Evolutionary conservation across 2,329 filamentous ascomycete genomes (phyloP), one percentile per base, ranked within the genome.

Genomic region (Cryphonectria naterciae): DNA sequence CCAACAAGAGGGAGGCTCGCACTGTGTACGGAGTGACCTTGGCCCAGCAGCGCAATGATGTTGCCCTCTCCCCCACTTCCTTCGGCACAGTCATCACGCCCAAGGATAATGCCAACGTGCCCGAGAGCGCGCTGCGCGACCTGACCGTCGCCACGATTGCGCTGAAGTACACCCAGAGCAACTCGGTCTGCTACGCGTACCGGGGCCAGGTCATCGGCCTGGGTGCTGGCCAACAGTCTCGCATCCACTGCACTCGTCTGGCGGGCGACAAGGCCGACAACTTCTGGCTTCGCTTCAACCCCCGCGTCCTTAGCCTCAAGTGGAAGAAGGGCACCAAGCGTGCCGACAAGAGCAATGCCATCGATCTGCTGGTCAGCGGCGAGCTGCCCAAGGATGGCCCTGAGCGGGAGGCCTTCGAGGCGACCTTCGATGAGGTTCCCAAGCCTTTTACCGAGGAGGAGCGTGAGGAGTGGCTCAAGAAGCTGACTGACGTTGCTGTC

Each of bases 281-380:
- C 87, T 98, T 95, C 95, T 99, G 95, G 96, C 92, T 99, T 87
- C 93, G 96, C 78, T 98, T 98, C 90, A 93, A 98, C 85, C 91
- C 93, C 76, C 92, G 93, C 68, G 93, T 96, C 17, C 87, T 98
- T 65, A 87, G 85, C 79, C 92, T 99, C 81, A 93, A 95, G 85
- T 99, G 94, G 93, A 98, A 97, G 88, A 95, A 96, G 85, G 95
- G 96, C 77, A 94, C 93, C 79, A 98, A 98, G 90, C 91, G 96
- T 70, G 89, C 96, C 63, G 95, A 98, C 82, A 99, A 98, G 89
- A 97, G 93, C 86, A 99, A 99, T 81, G 95, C 95, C 75, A 98
- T 98, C 78, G 96, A 98, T 80, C 87, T 98, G 79, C 90, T 98
- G 74, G 96, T 96, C 81, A 96, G 93, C 73, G 95, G 95, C 67